Conservation (phyloP, 75 land plant species). For the Ceratopteris richardii region DNA sequence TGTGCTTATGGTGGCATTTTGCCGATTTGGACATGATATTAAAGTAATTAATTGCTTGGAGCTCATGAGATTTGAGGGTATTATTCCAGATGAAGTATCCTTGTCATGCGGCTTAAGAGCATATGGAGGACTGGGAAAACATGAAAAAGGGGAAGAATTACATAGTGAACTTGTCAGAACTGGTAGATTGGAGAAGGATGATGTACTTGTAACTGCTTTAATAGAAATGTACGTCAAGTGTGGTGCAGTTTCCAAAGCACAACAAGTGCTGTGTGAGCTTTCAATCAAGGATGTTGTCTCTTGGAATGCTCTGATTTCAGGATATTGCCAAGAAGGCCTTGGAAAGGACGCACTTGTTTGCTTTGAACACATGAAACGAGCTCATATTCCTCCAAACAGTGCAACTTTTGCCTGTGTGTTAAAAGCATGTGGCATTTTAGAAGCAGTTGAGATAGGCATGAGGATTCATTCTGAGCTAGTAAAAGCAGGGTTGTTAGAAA, state of each 20-base stretch:
- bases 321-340: conserved; percentile 32
- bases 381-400: conserved; percentile 18
- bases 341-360: conserved; percentile 13
- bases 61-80: conserved; percentile 19
- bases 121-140: conserved; percentile 9
- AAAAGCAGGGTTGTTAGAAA: conserved; percentile 28
- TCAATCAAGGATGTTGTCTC: conserved; percentile 20
- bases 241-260: conserved; percentile 23
- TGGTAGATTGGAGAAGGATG: conserved; percentile 9
- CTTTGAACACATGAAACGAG: conserved; percentile 26
- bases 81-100: conserved; percentile 23
- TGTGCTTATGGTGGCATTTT: conserved; percentile 25
- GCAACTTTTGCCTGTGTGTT: conserved; percentile 34
- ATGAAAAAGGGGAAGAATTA: conserved; percentile 17
- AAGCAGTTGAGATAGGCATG: conserved; percentile 8
- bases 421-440: conserved; percentile 20
- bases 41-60: conserved; percentile 24
- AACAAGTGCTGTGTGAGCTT: conserved; percentile 14
- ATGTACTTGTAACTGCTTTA: conserved; percentile 24
- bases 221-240: conserved; percentile 40
- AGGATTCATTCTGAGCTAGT: conserved; percentile 15
- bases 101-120: conserved; percentile 23
- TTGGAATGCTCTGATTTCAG: conserved; percentile 40
- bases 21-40: conserved; percentile 5
- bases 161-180: conserved; percentile 11